phyloP scores from a whole-genome alignment of 768 basidiomycete species.

The Phanerochaete sordida region DNA sequence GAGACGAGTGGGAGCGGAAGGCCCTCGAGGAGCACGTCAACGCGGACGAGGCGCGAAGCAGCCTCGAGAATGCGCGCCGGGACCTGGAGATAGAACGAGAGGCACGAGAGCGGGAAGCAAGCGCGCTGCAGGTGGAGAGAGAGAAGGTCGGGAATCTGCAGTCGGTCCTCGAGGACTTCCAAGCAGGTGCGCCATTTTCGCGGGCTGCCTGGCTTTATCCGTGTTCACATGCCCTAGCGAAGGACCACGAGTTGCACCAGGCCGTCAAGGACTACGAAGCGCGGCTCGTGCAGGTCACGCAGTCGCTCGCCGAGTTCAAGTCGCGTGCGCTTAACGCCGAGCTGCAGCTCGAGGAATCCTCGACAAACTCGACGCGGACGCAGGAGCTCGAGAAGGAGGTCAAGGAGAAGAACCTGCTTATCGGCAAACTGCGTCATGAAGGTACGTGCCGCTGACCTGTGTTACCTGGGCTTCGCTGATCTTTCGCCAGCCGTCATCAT shows the following conservation, averaged over 20 bases:
- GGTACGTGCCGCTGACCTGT: slow-evolving; percentile 40
- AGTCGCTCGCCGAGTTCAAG: slow-evolving; percentile 87
- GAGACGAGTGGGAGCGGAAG: slow-evolving; percentile 67
- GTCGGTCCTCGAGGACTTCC: slow-evolving; percentile 93
- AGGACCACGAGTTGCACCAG: slow-evolving; percentile 85
- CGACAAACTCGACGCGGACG: slow-evolving; percentile 60
- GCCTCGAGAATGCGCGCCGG: slow-evolving; percentile 50
- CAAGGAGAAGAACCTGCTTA: slow-evolving; percentile 92
- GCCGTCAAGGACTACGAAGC: slow-evolving; percentile 80
- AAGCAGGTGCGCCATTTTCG: slow-evolving; percentile 61
- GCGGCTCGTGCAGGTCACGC: slow-evolving; percentile 64
- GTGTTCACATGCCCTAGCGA: slow-evolving; percentile 46
- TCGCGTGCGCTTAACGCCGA: slow-evolving; percentile 86
- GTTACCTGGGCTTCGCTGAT: not conserved
- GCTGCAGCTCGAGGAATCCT: slow-evolving; percentile 74
- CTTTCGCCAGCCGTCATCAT: slow-evolving; percentile 72
- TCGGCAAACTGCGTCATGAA: slow-evolving; percentile 95
- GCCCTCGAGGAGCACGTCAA: slow-evolving; percentile 64
- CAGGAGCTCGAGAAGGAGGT: slow-evolving; percentile 83
- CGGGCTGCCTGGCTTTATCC: not conserved
- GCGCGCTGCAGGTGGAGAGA: slow-evolving; percentile 60
- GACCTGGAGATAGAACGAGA: slow-evolving; percentile 68
- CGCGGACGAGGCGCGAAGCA: slow-evolving; percentile 66
- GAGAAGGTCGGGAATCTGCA: slow-evolving; percentile 84
- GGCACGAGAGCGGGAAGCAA: slow-evolving; percentile 49